Evolutionary conservation across 768 basidiomycete species (phyloP), one percentile per base, ranked within the genome.

Genomic region (Leccinum truebloodii): DNA sequence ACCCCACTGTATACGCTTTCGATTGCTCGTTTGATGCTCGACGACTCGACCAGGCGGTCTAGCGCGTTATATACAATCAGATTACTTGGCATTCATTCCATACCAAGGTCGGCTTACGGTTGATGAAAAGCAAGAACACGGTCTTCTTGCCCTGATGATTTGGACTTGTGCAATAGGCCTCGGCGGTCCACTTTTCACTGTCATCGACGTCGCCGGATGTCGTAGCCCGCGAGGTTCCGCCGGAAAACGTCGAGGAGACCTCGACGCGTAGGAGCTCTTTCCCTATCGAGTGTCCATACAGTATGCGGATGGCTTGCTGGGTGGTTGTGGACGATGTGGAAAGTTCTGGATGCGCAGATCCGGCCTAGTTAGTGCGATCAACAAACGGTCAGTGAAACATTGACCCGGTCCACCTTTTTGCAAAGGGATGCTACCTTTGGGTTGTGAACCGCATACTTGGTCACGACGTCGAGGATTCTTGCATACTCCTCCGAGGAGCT

Each of bases 371-470:
- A 18, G 28, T 16, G 16, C 26, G n/a, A 56, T 68, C 30, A 72
- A 12, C 50, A 14, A 50, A 30, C 12, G 39, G 13, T 4, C 20
- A 46, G 59, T 6, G 4, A 0, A 0, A 9, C 6, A 32, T 37
- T 4, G n/a, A 20, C 1, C 30, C 7, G 5, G 55, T 67, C 51
- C 52, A 89, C 94, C 84, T 98, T 98, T 74, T 92, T 95, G 81
- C 95, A 98, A 0, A 86, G 80, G 76, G 98, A 96, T 0, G 94
- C 83, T 3, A 95, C 86, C 12, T 82, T 84, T 0, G 96, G 85
- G 70, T 99, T 98, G 72, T 99, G 97, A 10, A 95, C 81, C 0
- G 97, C 94, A 70, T 99, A 99, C 62, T 89, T 91, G 3, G 92
- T 92, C 28, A 98, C 80, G 10, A 98, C 92, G 63, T 96, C 93